Evolutionary conservation across 2,329 filamentous ascomycete species (phyloP), one percentile per base, ranked within the genome.

Genomic region (Exophiala oligosperma): DNA sequence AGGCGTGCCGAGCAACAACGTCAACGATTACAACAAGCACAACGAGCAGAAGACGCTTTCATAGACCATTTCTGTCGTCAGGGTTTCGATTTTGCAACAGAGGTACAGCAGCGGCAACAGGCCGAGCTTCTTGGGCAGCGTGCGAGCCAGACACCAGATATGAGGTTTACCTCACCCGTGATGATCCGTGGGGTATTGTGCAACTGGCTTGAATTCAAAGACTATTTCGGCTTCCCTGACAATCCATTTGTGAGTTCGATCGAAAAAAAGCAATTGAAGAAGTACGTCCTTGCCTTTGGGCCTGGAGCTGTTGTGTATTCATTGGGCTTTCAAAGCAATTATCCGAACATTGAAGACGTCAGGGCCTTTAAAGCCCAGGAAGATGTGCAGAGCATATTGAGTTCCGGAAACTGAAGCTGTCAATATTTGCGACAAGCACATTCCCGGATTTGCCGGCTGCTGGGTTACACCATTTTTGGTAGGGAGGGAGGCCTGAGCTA

Each of bases 211-310:
- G 51, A 54, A 40, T 54, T 47, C 38, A 54, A 54, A 32, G 37
- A 54, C 51, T 54, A 54, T 38, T 44, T 54, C 28, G 51, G 38
- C 14, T 54, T 54, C 41, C 51, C 17, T 32, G 23, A 46, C 37
- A 54, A 54, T 47, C 51, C 51, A 26, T 54, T 54, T 28, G 40
- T 47, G 21, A 26, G 11, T 7, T 23, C 17, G 51, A 54, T 17
- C 28, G 51, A 54, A 43, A 54, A 54, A 35, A 17, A 3, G 24
- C 51, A 54, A 38, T 37, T 54, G 21, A 35, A 54, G 51, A 47
- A 47, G 24, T 52, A 52, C 26, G 14, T 23, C 17, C 9, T 12
- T 5, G 32, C 43, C 12, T 21, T 52, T 17, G 50, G 50, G 29
- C 35, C 32, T 21, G 50, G 50, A 28, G 28, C 21, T 37, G 43